Conservation (phyloP, 1,284 basidiomycete species). For the Phaffia rhodozyma region DNA sequence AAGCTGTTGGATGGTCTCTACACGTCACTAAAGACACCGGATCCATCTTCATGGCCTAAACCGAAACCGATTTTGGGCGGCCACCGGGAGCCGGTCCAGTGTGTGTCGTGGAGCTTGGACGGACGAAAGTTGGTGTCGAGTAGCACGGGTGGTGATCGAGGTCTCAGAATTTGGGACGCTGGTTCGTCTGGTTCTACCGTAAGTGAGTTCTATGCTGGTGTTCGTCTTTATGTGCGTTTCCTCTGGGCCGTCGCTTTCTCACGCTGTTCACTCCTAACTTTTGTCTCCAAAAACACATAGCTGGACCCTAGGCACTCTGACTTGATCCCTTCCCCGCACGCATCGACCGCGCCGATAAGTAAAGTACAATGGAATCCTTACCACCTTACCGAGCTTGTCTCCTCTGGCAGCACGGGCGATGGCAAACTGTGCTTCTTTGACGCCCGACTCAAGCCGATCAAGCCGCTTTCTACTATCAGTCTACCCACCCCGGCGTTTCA, state of each 20-base stretch:
- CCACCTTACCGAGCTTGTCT: background rate
- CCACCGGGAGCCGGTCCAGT: slow-evolving; percentile 4
- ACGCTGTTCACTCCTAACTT: background rate
- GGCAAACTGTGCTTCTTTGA: background rate
- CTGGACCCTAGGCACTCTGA: slow-evolving; percentile 6
- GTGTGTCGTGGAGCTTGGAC: slow-evolving; percentile 3
- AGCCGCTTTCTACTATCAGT: slow-evolving; percentile 1
- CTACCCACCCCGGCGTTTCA: background rate
- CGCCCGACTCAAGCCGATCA: background rate
- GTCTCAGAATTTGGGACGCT: slow-evolving; percentile 2
- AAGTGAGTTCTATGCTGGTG: background rate
- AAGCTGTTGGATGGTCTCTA: too few relatives aligned
- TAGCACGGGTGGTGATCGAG: slow-evolving; percentile 1
- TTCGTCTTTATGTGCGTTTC: background rate
- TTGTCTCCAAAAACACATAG: background rate
- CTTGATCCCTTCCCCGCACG: slow-evolving; percentile 2
- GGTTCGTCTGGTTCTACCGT: background rate
- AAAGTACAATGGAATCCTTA: slow-evolving; percentile 4
- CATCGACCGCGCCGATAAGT: background rate
- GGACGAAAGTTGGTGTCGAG: slow-evolving; percentile 3
- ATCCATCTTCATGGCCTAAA: too few relatives aligned
- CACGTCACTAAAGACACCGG: too few relatives aligned
- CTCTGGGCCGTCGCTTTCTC: background rate
- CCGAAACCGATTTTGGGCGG: background rate
- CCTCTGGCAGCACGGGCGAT: background rate